Percentiles rank a stretch among this genome's conserved stretches.
phyloP scores from a whole-genome alignment of 352 stramenopile genomes.

The Phytophthora sojae region DNA sequence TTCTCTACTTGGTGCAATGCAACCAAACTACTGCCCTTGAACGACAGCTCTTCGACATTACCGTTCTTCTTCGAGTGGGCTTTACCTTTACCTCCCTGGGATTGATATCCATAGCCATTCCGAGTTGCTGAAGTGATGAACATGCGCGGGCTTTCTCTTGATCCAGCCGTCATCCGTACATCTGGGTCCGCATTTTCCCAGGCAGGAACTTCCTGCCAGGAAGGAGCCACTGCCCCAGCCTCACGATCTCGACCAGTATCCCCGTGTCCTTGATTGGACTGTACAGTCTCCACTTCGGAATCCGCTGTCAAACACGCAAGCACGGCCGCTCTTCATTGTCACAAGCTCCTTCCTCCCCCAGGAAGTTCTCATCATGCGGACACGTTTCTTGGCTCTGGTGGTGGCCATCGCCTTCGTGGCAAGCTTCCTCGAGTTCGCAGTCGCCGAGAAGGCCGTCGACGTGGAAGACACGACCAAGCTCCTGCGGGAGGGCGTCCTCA shows the following conservation, averaged over 20 bases:
- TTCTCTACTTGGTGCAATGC: too few species aligned
- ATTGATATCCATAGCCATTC: too few species aligned
- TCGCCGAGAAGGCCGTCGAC: constrained; percentile 9
- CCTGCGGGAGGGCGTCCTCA: constrained; percentile 4
- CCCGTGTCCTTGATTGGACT: constrained; percentile 7
- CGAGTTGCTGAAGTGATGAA: background rate
- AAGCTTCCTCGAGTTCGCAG: background rate
- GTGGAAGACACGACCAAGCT: background rate
- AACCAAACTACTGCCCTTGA: too few species aligned
- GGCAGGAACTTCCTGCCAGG: too few species aligned
- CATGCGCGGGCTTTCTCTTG: background rate
- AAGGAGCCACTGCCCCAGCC: constrained; percentile 4
- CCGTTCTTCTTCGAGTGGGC: too few species aligned
- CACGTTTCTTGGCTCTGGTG: constrained; percentile 3
- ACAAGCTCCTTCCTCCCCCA: background rate
- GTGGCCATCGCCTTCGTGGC: constrained; percentile 6
- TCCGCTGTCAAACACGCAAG: constrained; percentile 6
- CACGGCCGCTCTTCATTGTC: background rate
- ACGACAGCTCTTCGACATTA: too few species aligned
- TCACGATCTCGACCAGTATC: constrained; percentile 23
- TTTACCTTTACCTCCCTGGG: too few species aligned
- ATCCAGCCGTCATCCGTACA: constrained; percentile 2
- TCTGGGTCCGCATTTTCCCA: too few species aligned
- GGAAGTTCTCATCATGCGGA: constrained; percentile 8
- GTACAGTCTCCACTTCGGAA: constrained; percentile 16